Conservation (phyloP, 257 asterid genomes). For the Gentiana macrophylla region DNA sequence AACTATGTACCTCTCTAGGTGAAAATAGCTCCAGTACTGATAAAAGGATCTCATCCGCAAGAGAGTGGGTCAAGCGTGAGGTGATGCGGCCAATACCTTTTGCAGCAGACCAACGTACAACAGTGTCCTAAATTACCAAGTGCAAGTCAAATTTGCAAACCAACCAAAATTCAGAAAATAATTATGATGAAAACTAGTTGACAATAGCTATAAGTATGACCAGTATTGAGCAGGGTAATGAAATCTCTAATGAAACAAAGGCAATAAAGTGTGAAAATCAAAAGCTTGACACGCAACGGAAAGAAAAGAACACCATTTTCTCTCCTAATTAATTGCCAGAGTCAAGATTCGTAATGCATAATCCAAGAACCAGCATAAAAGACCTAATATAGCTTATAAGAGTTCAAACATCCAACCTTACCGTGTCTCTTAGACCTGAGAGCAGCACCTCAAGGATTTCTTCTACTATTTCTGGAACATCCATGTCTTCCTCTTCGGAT, state of each 20-base stretch:
- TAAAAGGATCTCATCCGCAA: constrained; percentile 82
- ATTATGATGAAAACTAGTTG: not conserved
- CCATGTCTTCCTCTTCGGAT: constrained; percentile 70
- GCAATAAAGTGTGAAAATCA: no score
- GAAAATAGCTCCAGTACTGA: constrained; percentile 92
- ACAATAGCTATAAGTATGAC: not conserved
- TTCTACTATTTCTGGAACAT: constrained; percentile 84
- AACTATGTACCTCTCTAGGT: constrained; percentile 72
- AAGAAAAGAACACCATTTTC: no score
- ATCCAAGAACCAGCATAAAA: not conserved
- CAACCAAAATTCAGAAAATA: no score
- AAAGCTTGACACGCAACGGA: no score
- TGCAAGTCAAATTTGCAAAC: not conserved
- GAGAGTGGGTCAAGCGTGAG: constrained; percentile 64
- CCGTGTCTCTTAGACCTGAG: constrained; percentile 87
- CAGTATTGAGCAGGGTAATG: not conserved
- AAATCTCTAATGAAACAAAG: no score
- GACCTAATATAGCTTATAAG: constrained; percentile 15
- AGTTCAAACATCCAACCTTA: constrained; percentile 38
- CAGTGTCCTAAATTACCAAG: constrained; percentile 54
- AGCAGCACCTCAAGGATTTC: constrained; percentile 69
- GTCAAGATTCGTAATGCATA: no score
- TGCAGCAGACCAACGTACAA: constrained; percentile 99
- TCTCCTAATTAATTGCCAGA: no score
- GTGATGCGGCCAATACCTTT: constrained; percentile 94